Evolutionary conservation across 495 filamentous ascomycete genomes (phyloP).

Genomic region (Penicillium canariense): DNA sequence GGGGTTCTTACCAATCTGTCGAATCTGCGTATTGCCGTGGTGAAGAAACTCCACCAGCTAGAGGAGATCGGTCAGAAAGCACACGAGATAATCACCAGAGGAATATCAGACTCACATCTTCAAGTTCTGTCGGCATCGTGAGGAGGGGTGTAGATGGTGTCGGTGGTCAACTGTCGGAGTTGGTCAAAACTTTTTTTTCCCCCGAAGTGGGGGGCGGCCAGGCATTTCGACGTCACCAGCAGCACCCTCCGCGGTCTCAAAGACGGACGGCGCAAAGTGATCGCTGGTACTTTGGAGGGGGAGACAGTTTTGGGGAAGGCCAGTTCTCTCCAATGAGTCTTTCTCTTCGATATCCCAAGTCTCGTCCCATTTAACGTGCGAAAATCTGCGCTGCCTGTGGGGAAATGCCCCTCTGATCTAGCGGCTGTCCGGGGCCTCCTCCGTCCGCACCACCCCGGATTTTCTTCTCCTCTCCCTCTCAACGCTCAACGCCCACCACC

Average conservation of each 20-base stretch:
- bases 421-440: background rate
- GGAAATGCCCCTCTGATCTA: no score
- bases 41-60: slow-evolving; percentile 91
- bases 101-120: slow-evolving; percentile 59
- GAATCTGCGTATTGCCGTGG: slow-evolving; percentile 82
- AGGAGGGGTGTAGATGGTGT: background rate
- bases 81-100: background rate
- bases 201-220: slow-evolving; percentile 22
- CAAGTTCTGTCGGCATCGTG: slow-evolving; percentile 76
- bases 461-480: background rate
- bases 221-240: slow-evolving; percentile 27
- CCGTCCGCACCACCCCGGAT: background rate
- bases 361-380: no score
- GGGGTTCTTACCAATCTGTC: slow-evolving; percentile 60
- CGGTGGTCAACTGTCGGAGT: background rate
- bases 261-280: no score
- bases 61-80: background rate
- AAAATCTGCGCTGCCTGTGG: no score
- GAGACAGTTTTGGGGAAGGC: no score
- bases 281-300: no score
- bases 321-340: no score
- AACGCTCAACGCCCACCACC: background rate
- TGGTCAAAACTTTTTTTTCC: slow-evolving; percentile 18
- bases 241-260: no score
- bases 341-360: no score